These are phyloP conservation scores for Trifolium fragiferum DNA, from an alignment of 306 rosid genomes.

Conservation along the genomic window DNA sequence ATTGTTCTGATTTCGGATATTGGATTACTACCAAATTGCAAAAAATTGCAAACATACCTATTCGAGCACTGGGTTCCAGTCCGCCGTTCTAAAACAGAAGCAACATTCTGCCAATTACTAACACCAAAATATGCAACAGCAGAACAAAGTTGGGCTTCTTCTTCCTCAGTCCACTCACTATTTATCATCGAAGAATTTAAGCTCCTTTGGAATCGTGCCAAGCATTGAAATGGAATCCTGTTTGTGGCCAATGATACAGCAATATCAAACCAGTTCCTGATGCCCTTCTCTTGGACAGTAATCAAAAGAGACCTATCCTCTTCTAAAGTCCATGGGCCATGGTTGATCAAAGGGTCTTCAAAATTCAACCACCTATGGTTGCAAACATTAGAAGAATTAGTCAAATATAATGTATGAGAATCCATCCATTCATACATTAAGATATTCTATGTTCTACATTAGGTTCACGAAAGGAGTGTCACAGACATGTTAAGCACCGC, in stretches of 20 bases:
- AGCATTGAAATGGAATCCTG: constrained; percentile 94
- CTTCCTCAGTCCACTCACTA: constrained; percentile 93
- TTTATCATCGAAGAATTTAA: constrained; percentile 81
- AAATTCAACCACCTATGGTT: constrained; percentile 84
- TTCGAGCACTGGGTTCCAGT: constrained; percentile 96
- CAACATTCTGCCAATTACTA: constrained; percentile 83
- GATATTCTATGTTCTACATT: constrained; percentile 19
- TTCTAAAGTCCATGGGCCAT: constrained; percentile 60
- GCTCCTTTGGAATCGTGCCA: constrained; percentile 92
- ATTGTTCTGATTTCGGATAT: constrained; percentile 10
- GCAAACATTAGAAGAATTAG: constrained; percentile 37
- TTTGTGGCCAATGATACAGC: constrained; percentile 69
- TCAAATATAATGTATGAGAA: constrained; percentile 30
- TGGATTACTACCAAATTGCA: not conserved
- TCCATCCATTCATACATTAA: constrained; percentile 20
- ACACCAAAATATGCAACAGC: constrained; percentile 73
- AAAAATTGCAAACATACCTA: constrained; percentile 64
- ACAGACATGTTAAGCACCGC: constrained; percentile 62
- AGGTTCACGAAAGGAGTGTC: constrained; percentile 36
- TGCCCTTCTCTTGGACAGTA: constrained; percentile 65
- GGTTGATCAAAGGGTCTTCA: constrained; percentile 92
- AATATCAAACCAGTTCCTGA: constrained; percentile 78
- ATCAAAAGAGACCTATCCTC: constrained; percentile 81
- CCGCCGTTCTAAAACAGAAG: constrained; percentile 82
- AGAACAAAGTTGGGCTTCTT: constrained; percentile 74